Evolutionary conservation across 495 filamentous ascomycete species (phyloP).

Genomic region (Thozetella sp.): DNA sequence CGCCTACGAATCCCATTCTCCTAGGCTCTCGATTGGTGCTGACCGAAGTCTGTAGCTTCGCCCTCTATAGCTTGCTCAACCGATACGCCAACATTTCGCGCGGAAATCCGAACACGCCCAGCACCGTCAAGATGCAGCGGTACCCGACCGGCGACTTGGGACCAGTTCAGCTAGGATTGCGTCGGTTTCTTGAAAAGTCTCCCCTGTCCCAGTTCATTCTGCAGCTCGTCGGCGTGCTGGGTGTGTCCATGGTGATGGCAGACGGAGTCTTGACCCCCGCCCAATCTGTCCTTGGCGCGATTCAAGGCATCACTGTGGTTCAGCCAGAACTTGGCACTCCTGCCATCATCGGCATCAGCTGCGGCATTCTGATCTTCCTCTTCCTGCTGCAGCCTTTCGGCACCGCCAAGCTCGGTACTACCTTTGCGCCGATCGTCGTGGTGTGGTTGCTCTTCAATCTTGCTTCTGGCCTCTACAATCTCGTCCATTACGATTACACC

Average conservation of each 20-base stretch:
- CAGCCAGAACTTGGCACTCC: slow-evolving; percentile 41
- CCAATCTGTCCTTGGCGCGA: slow-evolving; percentile 69
- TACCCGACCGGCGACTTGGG: slow-evolving; percentile 55
- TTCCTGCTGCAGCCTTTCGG: slow-evolving; percentile 75
- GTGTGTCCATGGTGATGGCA: slow-evolving; percentile 67
- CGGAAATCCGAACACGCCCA: slow-evolving; percentile 48
- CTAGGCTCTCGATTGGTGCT: no score
- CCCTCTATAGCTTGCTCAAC: slow-evolving; percentile 20
- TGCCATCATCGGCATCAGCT: slow-evolving; percentile 68
- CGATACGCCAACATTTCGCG: slow-evolving; percentile 51
- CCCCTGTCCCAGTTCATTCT: slow-evolving; percentile 49
- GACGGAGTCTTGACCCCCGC: slow-evolving; percentile 73
- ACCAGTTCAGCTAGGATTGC: slow-evolving; percentile 47
- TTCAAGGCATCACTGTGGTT: slow-evolving; percentile 63
- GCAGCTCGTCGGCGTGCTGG: slow-evolving; percentile 67
- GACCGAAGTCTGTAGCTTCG: slow-evolving; percentile 8
- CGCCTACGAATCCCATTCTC: no score
- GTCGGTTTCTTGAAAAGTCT: slow-evolving; percentile 60
- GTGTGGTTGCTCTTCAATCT: slow-evolving; percentile 73
- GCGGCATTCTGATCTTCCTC: slow-evolving; percentile 68
- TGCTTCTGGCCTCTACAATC: slow-evolving; percentile 69
- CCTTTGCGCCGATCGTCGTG: slow-evolving; percentile 73
- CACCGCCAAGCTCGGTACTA: slow-evolving; percentile 59
- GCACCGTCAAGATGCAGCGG: slow-evolving; percentile 57
- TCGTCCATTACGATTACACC: slow-evolving; percentile 59